Conservation (phyloP, 345 rosid species). For the Euphorbia peplus region DNA sequence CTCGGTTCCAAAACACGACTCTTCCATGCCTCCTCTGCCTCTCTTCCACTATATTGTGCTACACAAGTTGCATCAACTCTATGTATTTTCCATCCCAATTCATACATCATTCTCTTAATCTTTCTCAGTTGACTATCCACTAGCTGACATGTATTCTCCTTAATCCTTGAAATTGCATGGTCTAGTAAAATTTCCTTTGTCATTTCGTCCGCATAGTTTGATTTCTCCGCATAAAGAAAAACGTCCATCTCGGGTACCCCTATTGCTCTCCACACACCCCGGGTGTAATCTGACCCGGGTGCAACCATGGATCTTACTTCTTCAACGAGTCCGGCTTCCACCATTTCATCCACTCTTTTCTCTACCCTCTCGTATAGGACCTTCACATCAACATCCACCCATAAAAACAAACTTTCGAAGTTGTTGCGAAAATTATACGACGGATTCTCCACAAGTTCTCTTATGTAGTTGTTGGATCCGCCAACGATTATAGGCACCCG, state of each 20-base stretch:
- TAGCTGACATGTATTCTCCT: conserved; percentile 25
- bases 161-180: conserved; percentile 26
- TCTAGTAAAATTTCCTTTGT: conserved; percentile 16
- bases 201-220: neutral
- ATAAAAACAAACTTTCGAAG: conserved; percentile 27
- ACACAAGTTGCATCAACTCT: conserved; percentile 26
- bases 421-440: conserved; percentile 13
- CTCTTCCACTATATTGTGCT: conserved; percentile 6
- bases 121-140: conserved; percentile 28
- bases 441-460: conserved; percentile 19
- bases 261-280: conserved; percentile 33
- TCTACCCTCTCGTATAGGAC: conserved; percentile 24
- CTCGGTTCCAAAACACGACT: conserved; percentile 7
- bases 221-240: conserved; percentile 13
- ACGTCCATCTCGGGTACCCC: conserved; percentile 35
- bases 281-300: conserved; percentile 21
- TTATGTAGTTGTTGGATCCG: conserved; percentile 37
- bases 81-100: conserved; percentile 28
- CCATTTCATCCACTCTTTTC: conserved; percentile 35
- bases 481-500: conserved; percentile 31
- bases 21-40: conserved; percentile 18
- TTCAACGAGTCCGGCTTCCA: conserved; percentile 25
- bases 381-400: conserved; percentile 32
- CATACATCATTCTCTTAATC: conserved; percentile 16
- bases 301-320: conserved; percentile 27